These are phyloP conservation scores for Alternaria consortialis DNA, from an alignment of 2,329 filamentous ascomycete species.

Conservation along the genomic window DNA sequence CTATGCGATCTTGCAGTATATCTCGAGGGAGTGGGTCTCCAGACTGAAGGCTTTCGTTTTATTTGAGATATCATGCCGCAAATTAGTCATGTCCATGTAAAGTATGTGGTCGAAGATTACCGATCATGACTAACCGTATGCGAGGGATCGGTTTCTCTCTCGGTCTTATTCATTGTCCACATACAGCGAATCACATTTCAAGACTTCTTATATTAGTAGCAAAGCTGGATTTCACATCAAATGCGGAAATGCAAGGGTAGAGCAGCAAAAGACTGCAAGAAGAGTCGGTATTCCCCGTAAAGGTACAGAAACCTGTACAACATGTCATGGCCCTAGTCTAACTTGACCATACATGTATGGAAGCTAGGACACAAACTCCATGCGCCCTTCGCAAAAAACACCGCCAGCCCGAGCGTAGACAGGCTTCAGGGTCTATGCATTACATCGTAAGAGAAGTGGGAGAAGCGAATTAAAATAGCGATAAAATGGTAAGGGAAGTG, in stretches of 20 bases:
- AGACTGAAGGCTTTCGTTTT: neutral
- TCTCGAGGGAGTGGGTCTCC: too few species aligned
- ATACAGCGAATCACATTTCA: neutral
- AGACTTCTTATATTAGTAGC: neutral
- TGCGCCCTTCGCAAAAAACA: constrained; percentile 27
- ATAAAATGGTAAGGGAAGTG: neutral
- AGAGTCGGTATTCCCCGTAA: neutral
- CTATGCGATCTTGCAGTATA: neutral
- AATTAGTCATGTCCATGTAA: too few species aligned
- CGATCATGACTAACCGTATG: neutral
- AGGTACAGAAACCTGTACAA: neutral
- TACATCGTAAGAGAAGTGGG: constrained; percentile 22
- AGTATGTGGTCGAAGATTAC: neutral
- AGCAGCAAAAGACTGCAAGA: neutral
- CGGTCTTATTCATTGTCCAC: neutral
- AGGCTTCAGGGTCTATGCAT: constrained; percentile 31
- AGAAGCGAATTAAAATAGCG: constrained; percentile 3
- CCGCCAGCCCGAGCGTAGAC: constrained; percentile 19
- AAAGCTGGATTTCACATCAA: neutral
- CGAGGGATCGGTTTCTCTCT: neutral
- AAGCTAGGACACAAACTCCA: constrained; percentile 16
- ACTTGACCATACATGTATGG: neutral
- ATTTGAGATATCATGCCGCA: too few species aligned
- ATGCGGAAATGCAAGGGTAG: neutral
- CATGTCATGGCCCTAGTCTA: neutral